These are phyloP conservation scores for Lantana camara DNA, from an alignment of 257 asterid genomes.

Conservation along the genomic window DNA sequence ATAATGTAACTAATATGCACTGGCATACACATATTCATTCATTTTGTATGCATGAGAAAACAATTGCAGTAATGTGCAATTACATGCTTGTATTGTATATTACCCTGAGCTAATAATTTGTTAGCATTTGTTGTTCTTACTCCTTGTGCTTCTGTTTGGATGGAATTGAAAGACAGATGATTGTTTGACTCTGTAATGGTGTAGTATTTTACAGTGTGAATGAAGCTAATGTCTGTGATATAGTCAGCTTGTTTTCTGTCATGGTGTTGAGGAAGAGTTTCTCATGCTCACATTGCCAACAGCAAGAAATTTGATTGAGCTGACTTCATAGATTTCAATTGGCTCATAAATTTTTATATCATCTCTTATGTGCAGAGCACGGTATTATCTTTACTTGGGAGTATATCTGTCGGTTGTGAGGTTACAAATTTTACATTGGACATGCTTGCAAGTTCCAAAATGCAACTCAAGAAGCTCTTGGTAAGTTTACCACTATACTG, in stretches of 20 bases:
- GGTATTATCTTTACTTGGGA: slow-evolving; percentile 69
- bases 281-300: neutral
- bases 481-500: slow-evolving; percentile 45
- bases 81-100: neutral
- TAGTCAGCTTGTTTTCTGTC: neutral
- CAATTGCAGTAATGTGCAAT: neutral
- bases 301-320: neutral
- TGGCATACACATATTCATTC: neutral
- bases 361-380: slow-evolving; percentile 52
- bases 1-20: neutral
- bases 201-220: neutral
- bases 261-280: neutral
- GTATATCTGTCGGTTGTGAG: slow-evolving; percentile 49
- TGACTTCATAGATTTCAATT: neutral
- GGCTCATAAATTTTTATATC: slow-evolving; percentile 10
- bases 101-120: neutral
- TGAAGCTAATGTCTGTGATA: neutral
- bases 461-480: slow-evolving; percentile 76
- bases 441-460: slow-evolving; percentile 67
- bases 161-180: neutral
- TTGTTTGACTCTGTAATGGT: neutral
- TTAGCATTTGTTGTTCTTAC: neutral
- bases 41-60: neutral
- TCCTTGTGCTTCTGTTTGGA: neutral
- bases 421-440: slow-evolving; percentile 54